phyloP scores from a whole-genome alignment of 1,284 basidiomycete species.

The Ustilago loliicola region DNA sequence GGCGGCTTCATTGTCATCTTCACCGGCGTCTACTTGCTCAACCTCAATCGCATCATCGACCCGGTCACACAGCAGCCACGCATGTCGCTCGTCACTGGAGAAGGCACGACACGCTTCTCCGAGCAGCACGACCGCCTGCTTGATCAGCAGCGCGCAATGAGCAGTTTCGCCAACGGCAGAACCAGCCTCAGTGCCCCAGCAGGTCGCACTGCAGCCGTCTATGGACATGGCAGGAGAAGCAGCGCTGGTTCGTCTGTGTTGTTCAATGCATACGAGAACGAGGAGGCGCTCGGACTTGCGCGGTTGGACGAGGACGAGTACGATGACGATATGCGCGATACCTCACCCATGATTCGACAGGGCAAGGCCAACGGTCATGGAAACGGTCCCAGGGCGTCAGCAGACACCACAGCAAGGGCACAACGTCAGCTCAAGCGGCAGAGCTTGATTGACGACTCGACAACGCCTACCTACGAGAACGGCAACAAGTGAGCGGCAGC shows the following conservation, averaged over 20 bases:
- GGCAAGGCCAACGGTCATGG: constrained; percentile 24
- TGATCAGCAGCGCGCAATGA: constrained; percentile 51
- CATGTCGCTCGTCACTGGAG: constrained; percentile 65
- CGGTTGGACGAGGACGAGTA: constrained; percentile 60
- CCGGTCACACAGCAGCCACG: constrained; percentile 63
- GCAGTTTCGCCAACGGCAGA: constrained; percentile 45
- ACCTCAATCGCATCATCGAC: constrained; percentile 66
- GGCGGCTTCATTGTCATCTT: constrained; percentile 70
- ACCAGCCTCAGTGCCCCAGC: constrained; percentile 30
- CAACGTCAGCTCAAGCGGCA: constrained; percentile 42
- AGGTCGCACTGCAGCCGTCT: constrained; percentile 37
- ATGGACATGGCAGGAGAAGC: constrained; percentile 40
- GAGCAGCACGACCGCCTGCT: constrained; percentile 62
- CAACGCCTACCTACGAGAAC: constrained; percentile 23
- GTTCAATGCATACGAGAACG: constrained; percentile 63
- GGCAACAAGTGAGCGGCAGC: constrained; percentile 16
- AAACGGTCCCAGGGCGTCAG: constrained; percentile 23
- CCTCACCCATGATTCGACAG: constrained; percentile 48
- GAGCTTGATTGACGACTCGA: constrained; percentile 49
- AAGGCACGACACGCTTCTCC: constrained; percentile 57
- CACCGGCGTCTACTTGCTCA: constrained; percentile 69
- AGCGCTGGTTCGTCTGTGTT: constrained; percentile 54
- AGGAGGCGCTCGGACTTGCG: constrained; percentile 60
- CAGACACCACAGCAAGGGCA: constrained; percentile 24
- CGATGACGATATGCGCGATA: constrained; percentile 41